A percentile compares a stretch with the other conserved stretches of the same genome.
These are phyloP conservation scores for Apophysomyces elegans DNA, from an alignment of 371 early-diverging fungal genomes.

Conservation along the genomic window DNA sequence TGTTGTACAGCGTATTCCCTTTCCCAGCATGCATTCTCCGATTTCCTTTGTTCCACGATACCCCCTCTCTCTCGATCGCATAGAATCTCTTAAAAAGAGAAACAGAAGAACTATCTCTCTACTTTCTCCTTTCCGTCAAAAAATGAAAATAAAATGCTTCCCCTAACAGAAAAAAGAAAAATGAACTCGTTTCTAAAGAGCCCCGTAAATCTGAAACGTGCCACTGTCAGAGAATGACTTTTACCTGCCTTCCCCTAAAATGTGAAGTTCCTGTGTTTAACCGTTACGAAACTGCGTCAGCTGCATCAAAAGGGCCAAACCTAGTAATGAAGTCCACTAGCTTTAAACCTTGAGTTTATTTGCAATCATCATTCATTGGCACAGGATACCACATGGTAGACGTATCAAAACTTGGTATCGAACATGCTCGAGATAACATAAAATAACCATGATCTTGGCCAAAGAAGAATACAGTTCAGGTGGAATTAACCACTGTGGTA, in stretches of 20 bases:
- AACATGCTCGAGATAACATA: too few species aligned
- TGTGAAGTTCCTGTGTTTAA: neutral
- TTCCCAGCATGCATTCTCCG: constrained; percentile 4
- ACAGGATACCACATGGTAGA: too few species aligned
- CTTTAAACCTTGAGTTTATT: too few species aligned
- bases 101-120: neutral
- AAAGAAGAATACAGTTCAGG: neutral
- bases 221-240: neutral
- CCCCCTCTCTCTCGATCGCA: neutral
- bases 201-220: constrained; percentile 2
- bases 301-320: neutral
- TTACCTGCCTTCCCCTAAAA: neutral
- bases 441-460: neutral
- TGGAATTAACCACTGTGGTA: neutral
- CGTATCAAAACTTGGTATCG: too few species aligned
- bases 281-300: constrained; percentile 3
- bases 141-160: neutral
- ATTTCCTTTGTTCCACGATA: neutral
- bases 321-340: too few species aligned
- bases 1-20: constrained; percentile 8
- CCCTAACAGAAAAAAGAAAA: neutral
- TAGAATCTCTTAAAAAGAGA: neutral
- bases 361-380: too few species aligned
- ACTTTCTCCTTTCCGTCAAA: neutral
- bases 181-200: neutral